Evolutionary conservation across 352 stramenopile species (phyloP).

Genomic region (Thalassiosira mediterranea): DNA sequence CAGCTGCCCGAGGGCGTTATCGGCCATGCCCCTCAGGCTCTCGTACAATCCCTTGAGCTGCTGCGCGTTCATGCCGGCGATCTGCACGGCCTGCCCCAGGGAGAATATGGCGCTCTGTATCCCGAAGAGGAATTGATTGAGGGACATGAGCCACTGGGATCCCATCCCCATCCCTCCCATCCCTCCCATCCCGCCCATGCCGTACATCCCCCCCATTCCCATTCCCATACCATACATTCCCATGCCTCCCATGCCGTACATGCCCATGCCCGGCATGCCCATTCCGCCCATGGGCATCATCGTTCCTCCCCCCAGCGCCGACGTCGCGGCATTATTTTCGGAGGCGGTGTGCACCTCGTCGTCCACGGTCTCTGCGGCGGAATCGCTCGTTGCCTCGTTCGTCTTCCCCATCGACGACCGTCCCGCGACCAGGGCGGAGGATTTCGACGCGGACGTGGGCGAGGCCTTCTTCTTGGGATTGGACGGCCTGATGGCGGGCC

Average conservation of each 20-base stretch:
- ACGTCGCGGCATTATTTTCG: background rate
- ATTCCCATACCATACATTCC: conserved; percentile 18
- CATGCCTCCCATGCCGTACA: conserved; percentile 9
- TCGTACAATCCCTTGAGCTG: conserved; percentile 70
- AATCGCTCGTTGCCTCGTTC: no score
- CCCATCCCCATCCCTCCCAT: conserved; percentile 45
- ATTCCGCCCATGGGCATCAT: conserved; percentile 6
- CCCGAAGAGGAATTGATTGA: conserved; percentile 77
- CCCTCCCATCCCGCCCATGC: conserved; percentile 18
- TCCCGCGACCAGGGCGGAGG: no score
- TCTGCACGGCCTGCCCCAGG: conserved; percentile 74
- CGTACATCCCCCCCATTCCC: conserved; percentile 35
- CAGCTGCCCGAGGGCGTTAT: conserved; percentile 65
- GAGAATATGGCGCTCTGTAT: conserved; percentile 80
- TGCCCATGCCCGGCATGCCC: conserved; percentile 1
- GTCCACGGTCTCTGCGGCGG: background rate
- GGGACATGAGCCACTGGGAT: conserved; percentile 51
- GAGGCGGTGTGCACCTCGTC: conserved; percentile 1
- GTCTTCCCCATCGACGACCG: no score
- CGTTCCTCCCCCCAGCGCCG: background rate
- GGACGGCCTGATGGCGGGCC: no score
- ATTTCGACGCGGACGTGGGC: no score
- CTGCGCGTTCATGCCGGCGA: conserved; percentile 81
- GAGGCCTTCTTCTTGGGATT: no score
- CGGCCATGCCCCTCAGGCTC: conserved; percentile 61